phyloP scores from a whole-genome alignment of 1,284 basidiomycete genomes.

The Leccinum griseonigrum region DNA sequence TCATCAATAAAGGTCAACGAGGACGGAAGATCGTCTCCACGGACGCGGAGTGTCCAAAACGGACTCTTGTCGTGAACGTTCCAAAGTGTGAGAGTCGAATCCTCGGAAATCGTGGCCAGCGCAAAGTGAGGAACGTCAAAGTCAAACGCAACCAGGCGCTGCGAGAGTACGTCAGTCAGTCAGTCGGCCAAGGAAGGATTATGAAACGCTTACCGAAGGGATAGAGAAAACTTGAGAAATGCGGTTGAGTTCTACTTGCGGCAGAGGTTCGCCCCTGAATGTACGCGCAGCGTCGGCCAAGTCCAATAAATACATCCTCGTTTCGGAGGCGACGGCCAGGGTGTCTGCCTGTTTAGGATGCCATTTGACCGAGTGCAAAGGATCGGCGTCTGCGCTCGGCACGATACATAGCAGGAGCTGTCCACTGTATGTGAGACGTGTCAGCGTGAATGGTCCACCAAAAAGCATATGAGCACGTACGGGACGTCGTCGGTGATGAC shows the following conservation, averaged over 20 bases:
- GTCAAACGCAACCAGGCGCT: conserved; percentile 78
- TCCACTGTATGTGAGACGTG: conserved; percentile 44
- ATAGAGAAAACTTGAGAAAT: conserved; percentile 65
- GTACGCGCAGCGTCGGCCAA: conserved; percentile 55
- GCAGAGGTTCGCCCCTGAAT: conserved; percentile 59
- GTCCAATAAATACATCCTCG: conserved; percentile 70
- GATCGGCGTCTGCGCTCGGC: conserved; percentile 55
- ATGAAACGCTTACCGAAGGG: conserved; percentile 52
- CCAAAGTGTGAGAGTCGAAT: conserved; percentile 77
- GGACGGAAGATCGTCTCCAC: conserved; percentile 74
- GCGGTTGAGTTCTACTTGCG: conserved; percentile 62
- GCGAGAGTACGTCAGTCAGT: conserved; percentile 10
- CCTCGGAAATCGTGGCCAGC: conserved; percentile 73
- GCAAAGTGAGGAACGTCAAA: conserved; percentile 73
- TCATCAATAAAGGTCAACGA: conserved; percentile 78
- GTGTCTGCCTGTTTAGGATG: conserved; percentile 72
- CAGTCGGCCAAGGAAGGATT: background rate
- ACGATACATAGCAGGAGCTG: conserved; percentile 67
- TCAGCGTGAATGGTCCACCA: conserved; percentile 7
- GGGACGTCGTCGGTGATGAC: conserved; percentile 79
- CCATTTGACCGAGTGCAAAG: conserved; percentile 79
- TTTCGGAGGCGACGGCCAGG: conserved; percentile 75
- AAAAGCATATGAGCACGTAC: conserved; percentile 45
- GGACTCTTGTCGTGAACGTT: conserved; percentile 70
- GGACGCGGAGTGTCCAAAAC: conserved; percentile 69